phyloP scores from a whole-genome alignment of 306 rosid genomes.

The Lotus japonicus region DNA sequence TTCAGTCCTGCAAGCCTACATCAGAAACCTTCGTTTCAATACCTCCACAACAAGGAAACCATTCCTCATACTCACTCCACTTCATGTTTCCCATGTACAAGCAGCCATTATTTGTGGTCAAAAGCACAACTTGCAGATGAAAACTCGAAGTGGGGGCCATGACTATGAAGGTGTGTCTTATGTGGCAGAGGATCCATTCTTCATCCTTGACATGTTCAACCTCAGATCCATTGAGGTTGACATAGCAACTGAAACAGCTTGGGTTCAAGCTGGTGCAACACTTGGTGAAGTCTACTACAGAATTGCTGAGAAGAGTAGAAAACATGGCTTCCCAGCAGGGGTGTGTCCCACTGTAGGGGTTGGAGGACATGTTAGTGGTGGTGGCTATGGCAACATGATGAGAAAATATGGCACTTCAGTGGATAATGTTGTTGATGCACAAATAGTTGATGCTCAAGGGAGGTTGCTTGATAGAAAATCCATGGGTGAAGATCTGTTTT shows the following conservation, averaged over 20 bases:
- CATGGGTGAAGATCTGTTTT: constrained; percentile 57
- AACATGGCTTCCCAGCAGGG: constrained; percentile 47
- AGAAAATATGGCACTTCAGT: constrained; percentile 47
- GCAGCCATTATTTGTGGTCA: constrained; percentile 38
- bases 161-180: constrained; percentile 57
- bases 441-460: constrained; percentile 37
- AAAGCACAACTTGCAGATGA: constrained; percentile 35
- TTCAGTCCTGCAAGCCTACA: constrained; percentile 42
- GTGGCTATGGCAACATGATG: constrained; percentile 51
- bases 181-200: constrained; percentile 34
- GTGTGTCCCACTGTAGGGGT: constrained; percentile 50
- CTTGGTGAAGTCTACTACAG: constrained; percentile 49
- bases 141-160: constrained; percentile 54
- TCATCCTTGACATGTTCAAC: constrained; percentile 53
- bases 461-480: constrained; percentile 36
- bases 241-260: constrained; percentile 21
- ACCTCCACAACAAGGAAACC: constrained; percentile 45
- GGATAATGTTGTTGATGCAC: constrained; percentile 46
- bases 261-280: constrained; percentile 45
- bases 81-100: constrained; percentile 40
- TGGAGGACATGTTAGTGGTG: constrained; percentile 56
- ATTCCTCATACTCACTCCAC: constrained; percentile 38
- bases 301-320: constrained; percentile 35
- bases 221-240: constrained; percentile 37
- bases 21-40: constrained; percentile 61